A percentile compares a stretch with the other conserved stretches of the same genome.
Conservation (phyloP, 768 basidiomycete genomes). For the Megacollybia marginata region DNA sequence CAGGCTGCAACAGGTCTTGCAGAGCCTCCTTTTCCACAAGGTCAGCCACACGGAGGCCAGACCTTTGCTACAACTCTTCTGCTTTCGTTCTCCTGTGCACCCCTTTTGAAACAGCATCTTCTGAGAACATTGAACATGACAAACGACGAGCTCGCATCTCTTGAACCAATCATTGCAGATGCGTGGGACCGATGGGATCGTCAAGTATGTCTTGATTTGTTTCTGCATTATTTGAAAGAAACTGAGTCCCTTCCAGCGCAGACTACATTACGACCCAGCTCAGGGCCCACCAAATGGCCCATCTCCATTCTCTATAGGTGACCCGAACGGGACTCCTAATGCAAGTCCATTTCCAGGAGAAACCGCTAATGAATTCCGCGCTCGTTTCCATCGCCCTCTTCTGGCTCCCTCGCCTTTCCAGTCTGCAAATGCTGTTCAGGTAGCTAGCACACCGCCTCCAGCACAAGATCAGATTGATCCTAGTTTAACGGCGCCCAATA, state of each 20-base stretch:
- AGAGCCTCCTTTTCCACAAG: slow-evolving; percentile 61
- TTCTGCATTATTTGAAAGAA: slow-evolving; percentile 3
- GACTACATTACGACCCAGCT: slow-evolving; percentile 32
- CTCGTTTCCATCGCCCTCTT: slow-evolving; percentile 45
- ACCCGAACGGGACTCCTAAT: slow-evolving; percentile 17
- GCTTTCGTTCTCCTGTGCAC: slow-evolving; percentile 69
- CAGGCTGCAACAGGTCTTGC: slow-evolving; percentile 16
- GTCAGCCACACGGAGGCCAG: slow-evolving; percentile 54
- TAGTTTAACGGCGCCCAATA: neutral
- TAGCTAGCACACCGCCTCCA: neutral
- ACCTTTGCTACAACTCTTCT: slow-evolving; percentile 75
- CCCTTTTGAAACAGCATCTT: slow-evolving; percentile 67
- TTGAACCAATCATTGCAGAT: slow-evolving; percentile 76
- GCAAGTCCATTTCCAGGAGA: slow-evolving; percentile 19
- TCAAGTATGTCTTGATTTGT: slow-evolving; percentile 40
- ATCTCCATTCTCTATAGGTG: slow-evolving; percentile 11
- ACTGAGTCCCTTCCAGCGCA: slow-evolving; percentile 26
- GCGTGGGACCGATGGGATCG: slow-evolving; percentile 87
- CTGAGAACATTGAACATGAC: slow-evolving; percentile 68
- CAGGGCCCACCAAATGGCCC: slow-evolving; percentile 10
- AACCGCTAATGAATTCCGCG: slow-evolving; percentile 37
- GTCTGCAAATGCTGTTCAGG: slow-evolving; percentile 1
- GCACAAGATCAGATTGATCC: neutral
- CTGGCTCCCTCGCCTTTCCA: slow-evolving; percentile 41
- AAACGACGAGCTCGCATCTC: slow-evolving; percentile 68